Evolutionary conservation across 345 rosid genomes (phyloP).

Genomic region (Tarenaya hassleriana): DNA sequence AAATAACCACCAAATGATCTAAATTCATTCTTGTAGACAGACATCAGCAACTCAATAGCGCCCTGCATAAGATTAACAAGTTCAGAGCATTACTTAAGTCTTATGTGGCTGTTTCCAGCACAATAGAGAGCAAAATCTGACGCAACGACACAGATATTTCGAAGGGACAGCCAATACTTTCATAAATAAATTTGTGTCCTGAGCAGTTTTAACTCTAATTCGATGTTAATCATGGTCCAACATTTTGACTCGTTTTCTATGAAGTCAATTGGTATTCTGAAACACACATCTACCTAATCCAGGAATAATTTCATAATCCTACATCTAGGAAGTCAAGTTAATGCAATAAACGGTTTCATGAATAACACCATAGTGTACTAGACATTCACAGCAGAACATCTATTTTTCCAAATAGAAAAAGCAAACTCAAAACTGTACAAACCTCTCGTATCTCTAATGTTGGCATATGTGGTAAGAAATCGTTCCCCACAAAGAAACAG

Average conservation of each 20-base stretch:
- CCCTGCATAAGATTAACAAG: constrained; percentile 44
- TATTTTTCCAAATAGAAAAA: background rate
- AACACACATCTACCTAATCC: constrained; percentile 1
- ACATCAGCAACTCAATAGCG: constrained; percentile 80
- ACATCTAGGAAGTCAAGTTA: too few relatives aligned
- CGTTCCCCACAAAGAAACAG: constrained; percentile 97
- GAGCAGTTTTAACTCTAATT: too few relatives aligned
- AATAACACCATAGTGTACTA: constrained; percentile 1
- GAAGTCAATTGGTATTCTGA: background rate
- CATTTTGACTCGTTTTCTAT: too few relatives aligned
- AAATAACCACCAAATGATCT: constrained; percentile 54
- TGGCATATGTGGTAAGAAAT: constrained; percentile 98
- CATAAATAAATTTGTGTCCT: too few relatives aligned
- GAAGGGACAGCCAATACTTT: too few relatives aligned
- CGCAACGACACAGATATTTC: too few relatives aligned
- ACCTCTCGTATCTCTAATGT: constrained; percentile 98
- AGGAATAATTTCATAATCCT: background rate
- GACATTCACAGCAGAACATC: constrained; percentile 15
- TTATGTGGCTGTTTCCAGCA: too few relatives aligned
- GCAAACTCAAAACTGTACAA: constrained; percentile 25
- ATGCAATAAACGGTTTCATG: constrained; percentile 1
- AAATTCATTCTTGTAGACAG: constrained; percentile 83
- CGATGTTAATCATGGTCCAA: too few relatives aligned
- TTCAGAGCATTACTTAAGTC: background rate
- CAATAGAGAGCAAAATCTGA: background rate